Percentiles rank a stretch among this genome's conserved stretches.
These are phyloP conservation scores for Trichoderma pleuroti DNA, from an alignment of 2,329 filamentous ascomycete species.

Conservation along the genomic window DNA sequence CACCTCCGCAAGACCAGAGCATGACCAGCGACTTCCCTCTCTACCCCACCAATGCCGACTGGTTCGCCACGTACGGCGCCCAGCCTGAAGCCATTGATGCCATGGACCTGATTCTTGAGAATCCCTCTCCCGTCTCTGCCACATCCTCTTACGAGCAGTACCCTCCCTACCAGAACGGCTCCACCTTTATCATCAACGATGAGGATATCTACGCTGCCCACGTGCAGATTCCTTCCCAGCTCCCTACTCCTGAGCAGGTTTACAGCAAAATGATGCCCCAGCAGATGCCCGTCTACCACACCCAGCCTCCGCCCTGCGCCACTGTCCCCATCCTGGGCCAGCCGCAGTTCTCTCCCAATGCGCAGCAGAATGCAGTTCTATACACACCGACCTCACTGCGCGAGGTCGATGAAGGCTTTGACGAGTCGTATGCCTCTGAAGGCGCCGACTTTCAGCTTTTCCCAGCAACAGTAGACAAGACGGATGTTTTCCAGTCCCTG, in stretches of 20 bases:
- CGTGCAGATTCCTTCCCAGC: conserved; percentile 53
- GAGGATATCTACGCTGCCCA: conserved; percentile 61
- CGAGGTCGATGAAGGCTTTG: conserved; percentile 64
- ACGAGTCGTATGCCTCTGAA: conserved; percentile 47
- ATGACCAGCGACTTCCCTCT: conserved; percentile 45
- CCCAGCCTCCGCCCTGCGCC: conserved; percentile 26
- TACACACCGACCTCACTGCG: conserved; percentile 62
- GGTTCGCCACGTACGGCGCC: conserved; percentile 35
- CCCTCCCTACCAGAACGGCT: conserved; percentile 57
- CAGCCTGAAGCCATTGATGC: conserved; percentile 36
- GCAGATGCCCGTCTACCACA: conserved; percentile 37
- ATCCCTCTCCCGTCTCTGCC: conserved; percentile 38
- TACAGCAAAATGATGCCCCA: conserved; percentile 45
- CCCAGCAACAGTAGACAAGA: conserved; percentile 41
- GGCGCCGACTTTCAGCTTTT: conserved; percentile 65
- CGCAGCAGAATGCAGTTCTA: conserved; percentile 65
- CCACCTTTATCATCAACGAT: conserved; percentile 58
- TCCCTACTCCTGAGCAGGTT: conserved; percentile 36
- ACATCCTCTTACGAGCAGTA: conserved; percentile 47
- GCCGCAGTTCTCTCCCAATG: conserved; percentile 63
- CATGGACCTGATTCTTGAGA: conserved; percentile 40
- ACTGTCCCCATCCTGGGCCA: conserved; percentile 22
- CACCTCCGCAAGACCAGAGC: conserved; percentile 51
- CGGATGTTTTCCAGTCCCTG: conserved; percentile 41
- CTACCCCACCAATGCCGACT: conserved; percentile 48